A percentile compares a stretch with the other conserved stretches of the same genome.
These are phyloP conservation scores for Solanum ossicruentum DNA, from an alignment of 257 asterid genomes.

Conservation along the genomic window DNA sequence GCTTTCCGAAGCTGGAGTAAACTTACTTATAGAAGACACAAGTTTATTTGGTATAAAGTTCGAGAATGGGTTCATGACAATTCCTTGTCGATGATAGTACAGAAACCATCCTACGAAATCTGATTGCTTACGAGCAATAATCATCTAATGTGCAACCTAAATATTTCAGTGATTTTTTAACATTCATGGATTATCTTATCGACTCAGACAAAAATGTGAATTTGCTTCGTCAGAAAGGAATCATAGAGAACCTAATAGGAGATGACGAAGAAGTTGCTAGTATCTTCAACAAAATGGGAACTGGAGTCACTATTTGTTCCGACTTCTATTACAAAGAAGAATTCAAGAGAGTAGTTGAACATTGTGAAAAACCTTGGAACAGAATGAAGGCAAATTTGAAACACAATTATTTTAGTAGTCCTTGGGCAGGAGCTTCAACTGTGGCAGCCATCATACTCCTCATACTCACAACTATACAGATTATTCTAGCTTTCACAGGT, in stretches of 20 bases:
- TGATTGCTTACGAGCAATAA: slow-evolving; percentile 15
- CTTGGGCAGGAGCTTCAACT: background rate
- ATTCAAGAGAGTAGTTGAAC: no score
- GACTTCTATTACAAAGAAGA: background rate
- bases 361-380: background rate
- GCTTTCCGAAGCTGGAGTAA: no score
- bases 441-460: background rate
- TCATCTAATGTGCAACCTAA: background rate
- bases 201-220: background rate
- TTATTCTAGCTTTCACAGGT: no score
- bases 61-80: background rate
- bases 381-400: background rate
- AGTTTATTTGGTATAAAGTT: background rate
- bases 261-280: background rate
- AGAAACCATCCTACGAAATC: background rate
- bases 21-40: background rate
- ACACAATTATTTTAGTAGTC: background rate
- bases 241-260: slow-evolving; percentile 1
- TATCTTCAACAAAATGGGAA: slow-evolving; percentile 3
- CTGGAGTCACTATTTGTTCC: background rate
- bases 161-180: slow-evolving; percentile 1
- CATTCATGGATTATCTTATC: slow-evolving; percentile 2
- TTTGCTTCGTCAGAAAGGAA: background rate
- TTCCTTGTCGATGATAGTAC: background rate
- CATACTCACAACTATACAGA: background rate